Percentiles rank a stretch among this genome's conserved stretches.
phyloP scores from a whole-genome alignment of 2,329 filamentous ascomycete genomes.

The Alternaria triticimaculans region DNA sequence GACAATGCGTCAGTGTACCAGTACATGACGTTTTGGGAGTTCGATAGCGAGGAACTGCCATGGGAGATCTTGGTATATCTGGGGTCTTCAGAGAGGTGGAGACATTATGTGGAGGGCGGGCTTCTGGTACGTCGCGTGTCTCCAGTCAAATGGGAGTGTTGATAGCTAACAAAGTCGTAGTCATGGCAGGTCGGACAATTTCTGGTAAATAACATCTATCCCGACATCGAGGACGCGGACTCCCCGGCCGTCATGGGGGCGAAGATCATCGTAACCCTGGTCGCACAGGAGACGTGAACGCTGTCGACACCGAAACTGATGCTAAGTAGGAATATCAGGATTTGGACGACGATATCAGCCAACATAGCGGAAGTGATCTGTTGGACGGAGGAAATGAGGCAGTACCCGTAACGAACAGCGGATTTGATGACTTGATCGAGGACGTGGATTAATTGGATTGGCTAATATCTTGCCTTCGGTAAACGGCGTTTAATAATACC shows the following conservation, averaged over 20 bases:
- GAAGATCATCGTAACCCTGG: slow-evolving; percentile 9
- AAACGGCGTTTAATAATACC: slow-evolving; percentile 4
- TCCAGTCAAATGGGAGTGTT: not conserved
- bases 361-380: not conserved
- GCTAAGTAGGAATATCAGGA: slow-evolving; percentile 2
- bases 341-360: not conserved
- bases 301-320: slow-evolving; percentile 5
- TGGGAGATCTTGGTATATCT: slow-evolving; percentile 26
- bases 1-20: slow-evolving; percentile 9
- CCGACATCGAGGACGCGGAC: slow-evolving; percentile 8
- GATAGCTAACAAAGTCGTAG: slow-evolving; percentile 2
- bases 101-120: slow-evolving; percentile 17
- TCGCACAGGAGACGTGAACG: not conserved
- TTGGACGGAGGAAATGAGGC: not conserved
- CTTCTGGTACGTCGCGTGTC: slow-evolving; percentile 6
- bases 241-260: slow-evolving; percentile 7
- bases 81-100: slow-evolving; percentile 20
- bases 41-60: slow-evolving; percentile 19
- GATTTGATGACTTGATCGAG: not conserved
- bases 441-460: not conserved
- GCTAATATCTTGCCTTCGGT: not conserved
- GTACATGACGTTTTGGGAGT: slow-evolving; percentile 27
- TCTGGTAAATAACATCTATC: slow-evolving; percentile 17
- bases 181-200: slow-evolving; percentile 20
- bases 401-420: not conserved